Evolutionary conservation across 2,329 filamentous ascomycete genomes (phyloP).

Genomic region (Bretziella fagacearum): DNA sequence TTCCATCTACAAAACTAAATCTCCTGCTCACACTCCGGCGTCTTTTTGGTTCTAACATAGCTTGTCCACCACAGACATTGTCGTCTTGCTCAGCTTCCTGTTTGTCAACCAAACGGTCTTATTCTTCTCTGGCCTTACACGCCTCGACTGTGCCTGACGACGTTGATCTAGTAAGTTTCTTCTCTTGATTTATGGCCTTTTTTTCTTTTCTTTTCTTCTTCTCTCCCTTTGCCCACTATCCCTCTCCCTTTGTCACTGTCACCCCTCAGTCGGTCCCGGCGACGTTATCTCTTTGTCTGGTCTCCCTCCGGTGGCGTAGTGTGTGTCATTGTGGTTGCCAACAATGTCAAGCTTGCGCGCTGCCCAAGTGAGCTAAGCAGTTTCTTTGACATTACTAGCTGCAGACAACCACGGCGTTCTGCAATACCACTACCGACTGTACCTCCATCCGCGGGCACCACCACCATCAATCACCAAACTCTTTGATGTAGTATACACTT

Average conservation of each 20-base stretch:
- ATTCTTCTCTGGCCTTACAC: not conserved
- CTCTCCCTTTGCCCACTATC: not conserved
- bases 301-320: not conserved
- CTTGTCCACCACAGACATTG: slow-evolving; percentile 6
- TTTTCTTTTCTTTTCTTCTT: not conserved
- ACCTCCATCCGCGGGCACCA: not conserved
- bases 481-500: not conserved
- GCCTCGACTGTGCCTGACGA: not conserved
- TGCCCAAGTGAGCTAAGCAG: too few species aligned
- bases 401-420: not conserved
- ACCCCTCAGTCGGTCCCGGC: not conserved
- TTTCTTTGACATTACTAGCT: not conserved
- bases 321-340: not conserved
- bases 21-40: slow-evolving; percentile 10
- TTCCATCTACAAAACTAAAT: slow-evolving; percentile 10
- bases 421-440: not conserved
- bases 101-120: slow-evolving; percentile 4
- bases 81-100: slow-evolving; percentile 1
- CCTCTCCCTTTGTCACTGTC: not conserved
- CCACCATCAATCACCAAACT: too few species aligned
- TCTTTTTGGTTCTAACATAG: slow-evolving; percentile 8
- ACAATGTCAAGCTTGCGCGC: not conserved
- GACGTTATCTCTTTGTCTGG: not conserved
- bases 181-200: not conserved
- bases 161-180: slow-evolving; percentile 1